Percentiles rank a stretch among this genome's conserved stretches.
Conservation (phyloP, 1,284 basidiomycete species). For the Ganoderma resinaceum region DNA sequence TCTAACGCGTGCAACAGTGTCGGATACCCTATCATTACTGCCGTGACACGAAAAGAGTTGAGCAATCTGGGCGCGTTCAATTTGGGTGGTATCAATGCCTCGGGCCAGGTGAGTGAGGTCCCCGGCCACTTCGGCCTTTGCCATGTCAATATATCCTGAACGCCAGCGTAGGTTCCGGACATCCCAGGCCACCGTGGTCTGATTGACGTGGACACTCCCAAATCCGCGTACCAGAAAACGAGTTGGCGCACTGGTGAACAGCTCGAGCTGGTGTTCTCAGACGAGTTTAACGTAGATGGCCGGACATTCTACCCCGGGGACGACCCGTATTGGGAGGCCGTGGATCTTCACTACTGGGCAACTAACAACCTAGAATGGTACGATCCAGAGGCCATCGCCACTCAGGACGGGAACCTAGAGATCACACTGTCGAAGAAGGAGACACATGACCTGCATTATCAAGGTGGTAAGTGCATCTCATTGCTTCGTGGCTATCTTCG, state of each 20-base stretch:
- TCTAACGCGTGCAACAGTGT: constrained; percentile 33
- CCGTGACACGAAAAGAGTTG: constrained; percentile 41
- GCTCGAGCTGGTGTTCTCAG: constrained; percentile 68
- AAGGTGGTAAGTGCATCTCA: constrained; percentile 39
- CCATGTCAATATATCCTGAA: not conserved
- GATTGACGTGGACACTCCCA: constrained; percentile 61
- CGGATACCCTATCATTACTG: constrained; percentile 61
- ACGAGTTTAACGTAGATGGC: constrained; percentile 72
- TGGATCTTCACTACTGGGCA: constrained; percentile 77
- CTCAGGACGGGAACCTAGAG: constrained; percentile 65
- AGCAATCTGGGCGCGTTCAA: constrained; percentile 51
- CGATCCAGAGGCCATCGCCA: constrained; percentile 71
- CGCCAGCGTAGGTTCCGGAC: constrained; percentile 36
- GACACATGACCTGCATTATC: constrained; percentile 67
- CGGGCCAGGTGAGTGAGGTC: constrained; percentile 47
- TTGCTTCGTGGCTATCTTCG: constrained; percentile 30
- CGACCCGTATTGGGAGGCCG: constrained; percentile 74
- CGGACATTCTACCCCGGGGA: constrained; percentile 60
- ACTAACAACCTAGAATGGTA: constrained; percentile 62
- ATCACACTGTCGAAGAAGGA: constrained; percentile 57
- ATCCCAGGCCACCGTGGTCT: constrained; percentile 48
- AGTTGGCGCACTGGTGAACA: constrained; percentile 47
- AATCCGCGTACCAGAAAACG: constrained; percentile 47
- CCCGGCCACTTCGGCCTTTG: constrained; percentile 5
- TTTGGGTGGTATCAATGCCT: constrained; percentile 59